Conservation (phyloP, 2,329 filamentous ascomycete species). For the Periconia macrospinosa region DNA sequence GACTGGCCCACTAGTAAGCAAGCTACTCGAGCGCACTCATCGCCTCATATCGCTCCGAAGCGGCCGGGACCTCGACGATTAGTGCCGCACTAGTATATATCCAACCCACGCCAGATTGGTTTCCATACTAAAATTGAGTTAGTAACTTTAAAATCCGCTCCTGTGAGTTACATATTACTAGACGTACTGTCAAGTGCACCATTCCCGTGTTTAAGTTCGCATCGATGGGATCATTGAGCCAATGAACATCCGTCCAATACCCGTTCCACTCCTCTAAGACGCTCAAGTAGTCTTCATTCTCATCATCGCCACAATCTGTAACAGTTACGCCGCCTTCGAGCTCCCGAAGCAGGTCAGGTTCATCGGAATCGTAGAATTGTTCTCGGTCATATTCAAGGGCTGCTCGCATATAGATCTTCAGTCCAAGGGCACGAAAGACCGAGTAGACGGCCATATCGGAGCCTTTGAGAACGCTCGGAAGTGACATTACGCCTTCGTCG, state of each 20-base stretch:
- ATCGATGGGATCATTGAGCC: constrained; percentile 3
- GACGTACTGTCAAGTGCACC: constrained; percentile 4
- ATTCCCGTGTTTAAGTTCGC: constrained; percentile 3
- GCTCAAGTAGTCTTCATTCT: background rate
- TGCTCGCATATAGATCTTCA: constrained; percentile 34
- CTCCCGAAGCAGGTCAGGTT: background rate
- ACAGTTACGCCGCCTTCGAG: background rate
- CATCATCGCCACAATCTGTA: background rate
- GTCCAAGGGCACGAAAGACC: constrained; percentile 35
- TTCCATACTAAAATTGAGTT: constrained; percentile 20
- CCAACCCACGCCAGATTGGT: constrained; percentile 5
- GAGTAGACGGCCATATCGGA: constrained; percentile 49
- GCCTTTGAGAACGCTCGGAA: constrained; percentile 50
- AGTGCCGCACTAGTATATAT: constrained; percentile 16
- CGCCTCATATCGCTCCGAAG: background rate
- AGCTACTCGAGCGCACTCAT: too few relatives aligned
- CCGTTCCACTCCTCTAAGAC: constrained; percentile 1
- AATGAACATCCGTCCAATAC: constrained; percentile 2
- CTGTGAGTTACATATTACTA: too few relatives aligned
- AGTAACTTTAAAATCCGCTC: too few relatives aligned
- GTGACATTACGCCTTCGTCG: constrained; percentile 10
- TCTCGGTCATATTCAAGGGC: constrained; percentile 13
- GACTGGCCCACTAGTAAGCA: too few relatives aligned
- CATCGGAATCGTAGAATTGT: too few relatives aligned
- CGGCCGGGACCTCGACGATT: constrained; percentile 11